Conservation (phyloP, 352 stramenopile species). For the Globisporangium apiculatum region DNA sequence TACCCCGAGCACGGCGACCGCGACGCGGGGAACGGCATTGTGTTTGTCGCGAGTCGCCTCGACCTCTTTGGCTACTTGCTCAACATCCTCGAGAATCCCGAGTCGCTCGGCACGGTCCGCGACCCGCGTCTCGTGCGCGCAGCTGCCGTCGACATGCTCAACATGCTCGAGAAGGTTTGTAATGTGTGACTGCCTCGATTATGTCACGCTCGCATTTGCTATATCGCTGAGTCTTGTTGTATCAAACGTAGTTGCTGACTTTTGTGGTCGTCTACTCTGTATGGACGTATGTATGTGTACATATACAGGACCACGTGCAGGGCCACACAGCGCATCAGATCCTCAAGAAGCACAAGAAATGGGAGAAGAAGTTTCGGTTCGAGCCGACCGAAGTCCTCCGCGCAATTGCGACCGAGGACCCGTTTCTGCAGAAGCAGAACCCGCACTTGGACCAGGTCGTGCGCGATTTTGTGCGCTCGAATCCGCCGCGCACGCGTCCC, state of each 20-base stretch:
- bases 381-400: slow-evolving; percentile 39
- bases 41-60: slow-evolving; percentile 57
- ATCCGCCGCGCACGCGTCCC: slow-evolving; percentile 15
- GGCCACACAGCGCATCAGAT: slow-evolving; percentile 65
- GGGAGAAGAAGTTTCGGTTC: slow-evolving; percentile 74
- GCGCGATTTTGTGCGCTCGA: slow-evolving; percentile 34
- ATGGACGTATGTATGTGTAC: slow-evolving; percentile 24
- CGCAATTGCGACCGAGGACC: slow-evolving; percentile 48
- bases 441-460: slow-evolving; percentile 51
- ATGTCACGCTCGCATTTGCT: no score
- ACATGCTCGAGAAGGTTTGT: slow-evolving; percentile 64
- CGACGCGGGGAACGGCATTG: slow-evolving; percentile 53
- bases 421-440: slow-evolving; percentile 57
- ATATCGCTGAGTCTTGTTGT: no score
- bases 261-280: background rate
- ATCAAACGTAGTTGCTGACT: background rate
- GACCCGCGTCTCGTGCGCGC: slow-evolving; percentile 55
- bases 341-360: slow-evolving; percentile 86
- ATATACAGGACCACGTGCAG: slow-evolving; percentile 51
- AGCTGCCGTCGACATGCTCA: slow-evolving; percentile 73
- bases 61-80: slow-evolving; percentile 71
- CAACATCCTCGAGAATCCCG: slow-evolving; percentile 65
- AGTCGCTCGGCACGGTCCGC: slow-evolving; percentile 43
- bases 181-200: background rate
- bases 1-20: slow-evolving; percentile 65